Evolutionary conservation across 164 flowering plant genomes (phyloP).

Genomic region (Nymphaea thermarum): DNA sequence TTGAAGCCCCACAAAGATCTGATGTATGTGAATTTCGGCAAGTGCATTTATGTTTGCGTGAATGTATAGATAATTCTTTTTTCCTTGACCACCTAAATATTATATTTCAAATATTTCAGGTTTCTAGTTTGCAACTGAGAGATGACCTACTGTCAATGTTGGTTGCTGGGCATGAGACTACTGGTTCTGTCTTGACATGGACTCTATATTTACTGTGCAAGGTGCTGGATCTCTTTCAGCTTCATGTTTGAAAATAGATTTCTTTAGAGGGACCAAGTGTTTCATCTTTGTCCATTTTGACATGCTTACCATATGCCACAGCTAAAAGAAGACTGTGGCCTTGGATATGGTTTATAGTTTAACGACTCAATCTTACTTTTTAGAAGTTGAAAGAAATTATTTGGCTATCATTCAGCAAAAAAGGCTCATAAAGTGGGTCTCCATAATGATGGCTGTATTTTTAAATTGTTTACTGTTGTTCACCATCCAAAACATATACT

Average conservation of each 20-base stretch:
- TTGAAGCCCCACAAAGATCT: not conserved
- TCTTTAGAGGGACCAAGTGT: no score
- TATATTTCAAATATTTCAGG: constrained; percentile 29
- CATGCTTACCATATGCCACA: no score
- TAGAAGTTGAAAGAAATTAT: no score
- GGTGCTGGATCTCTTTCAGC: constrained; percentile 26
- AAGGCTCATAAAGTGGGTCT: no score
- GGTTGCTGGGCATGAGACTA: constrained; percentile 97
- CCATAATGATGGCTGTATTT: no score
- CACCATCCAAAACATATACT: no score
- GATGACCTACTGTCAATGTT: constrained; percentile 95
- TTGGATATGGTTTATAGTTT: no score
- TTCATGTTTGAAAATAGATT: not conserved
- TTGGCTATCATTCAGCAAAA: no score
- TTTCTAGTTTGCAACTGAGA: constrained; percentile 72
- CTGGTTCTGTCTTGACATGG: constrained; percentile 96
- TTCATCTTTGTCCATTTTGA: no score
- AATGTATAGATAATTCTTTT: not conserved
- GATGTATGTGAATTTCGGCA: not conserved
- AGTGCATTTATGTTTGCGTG: not conserved
- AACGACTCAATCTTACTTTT: no score
- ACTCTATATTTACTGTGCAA: constrained; percentile 83
- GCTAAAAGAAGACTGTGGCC: no score
- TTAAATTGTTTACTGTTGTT: no score
- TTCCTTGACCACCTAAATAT: not conserved